Base-by-base conservation (phyloP, 306 rosid species). In the Quercus bicolor region DNA sequence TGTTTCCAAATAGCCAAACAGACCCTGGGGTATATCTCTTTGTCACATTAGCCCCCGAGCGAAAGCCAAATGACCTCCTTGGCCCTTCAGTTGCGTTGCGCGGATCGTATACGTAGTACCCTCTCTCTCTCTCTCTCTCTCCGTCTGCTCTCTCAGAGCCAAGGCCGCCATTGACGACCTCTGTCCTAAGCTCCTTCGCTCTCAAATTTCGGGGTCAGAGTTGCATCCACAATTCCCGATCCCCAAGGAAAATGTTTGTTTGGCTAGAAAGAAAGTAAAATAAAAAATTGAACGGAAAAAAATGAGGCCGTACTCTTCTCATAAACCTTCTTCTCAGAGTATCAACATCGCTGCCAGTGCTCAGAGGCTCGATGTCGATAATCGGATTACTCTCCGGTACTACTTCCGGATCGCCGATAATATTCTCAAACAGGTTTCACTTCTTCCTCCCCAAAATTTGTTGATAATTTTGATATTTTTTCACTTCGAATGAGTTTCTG, bases 361-460 rank as follows among this genome's bases (percentile, higher is more conserved):
- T 72, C 97, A 85, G 85, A 85, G 78, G 57, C 84, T 91, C 54
- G 91, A 82, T 28, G 97, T 94, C 54, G 97, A 94, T 48, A 86
- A 94, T 68, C 88, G 97, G 74, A 91, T 94, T 81, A 72, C 97
- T 11, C 92, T 94, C 24, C 92, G 95, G 4, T 89, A 87, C 70
- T 94, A 94, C 82, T 79, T 75, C 28, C 91, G 98, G 81, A 91
- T 94, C 83, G 97, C 98, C 4, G 94, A 94, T 76, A 94, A 89
- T 79, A 78, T 94, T 70, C 92, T 92, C 87, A 88, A 85, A 79
- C 98, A 94, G 98, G 98, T 94, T 20, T 59, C 60, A 12, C 68
- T n/a, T 28, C 74, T 60, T 61, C 65, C 78, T 26, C 56, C 20
- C 21, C 21, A 26, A 21, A 24, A 37, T 74, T 61, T 24, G 2